Percentiles rank a stretch among this genome's conserved stretches.
phyloP scores from a whole-genome alignment of 2,329 filamentous ascomycete genomes.

The Colletotrichum plurivorum region DNA sequence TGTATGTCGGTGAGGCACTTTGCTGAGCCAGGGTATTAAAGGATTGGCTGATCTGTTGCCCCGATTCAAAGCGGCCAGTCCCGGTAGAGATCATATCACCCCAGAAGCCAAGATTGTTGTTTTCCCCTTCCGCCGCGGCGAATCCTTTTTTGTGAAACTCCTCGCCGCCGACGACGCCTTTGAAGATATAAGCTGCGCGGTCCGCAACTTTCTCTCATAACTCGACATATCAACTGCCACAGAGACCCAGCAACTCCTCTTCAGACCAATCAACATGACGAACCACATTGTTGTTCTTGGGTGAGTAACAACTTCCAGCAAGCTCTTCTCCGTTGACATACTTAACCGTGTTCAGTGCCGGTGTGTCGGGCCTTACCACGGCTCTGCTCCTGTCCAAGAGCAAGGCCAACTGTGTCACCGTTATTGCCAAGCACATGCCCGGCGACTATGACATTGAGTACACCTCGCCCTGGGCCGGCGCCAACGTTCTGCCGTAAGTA shows the following conservation, averaged over 20 bases:
- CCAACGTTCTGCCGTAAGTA: constrained; percentile 78
- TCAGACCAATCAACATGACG: constrained; percentile 55
- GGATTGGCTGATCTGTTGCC: not conserved
- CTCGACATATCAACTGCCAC: not conserved
- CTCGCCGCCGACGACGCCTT: not conserved
- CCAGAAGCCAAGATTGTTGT: not conserved
- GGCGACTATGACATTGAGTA: constrained; percentile 90
- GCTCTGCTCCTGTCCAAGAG: constrained; percentile 63
- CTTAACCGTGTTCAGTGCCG: constrained; percentile 52
- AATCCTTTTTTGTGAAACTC: not conserved
- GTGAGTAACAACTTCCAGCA: constrained; percentile 44
- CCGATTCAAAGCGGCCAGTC: not conserved
- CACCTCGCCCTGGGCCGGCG: constrained; percentile 84
- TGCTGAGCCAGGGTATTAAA: constrained; percentile 1
- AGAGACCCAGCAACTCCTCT: not conserved
- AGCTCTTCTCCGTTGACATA: not conserved
- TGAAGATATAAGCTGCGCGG: not conserved
- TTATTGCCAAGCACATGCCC: constrained; percentile 82
- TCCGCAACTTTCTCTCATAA: not conserved
- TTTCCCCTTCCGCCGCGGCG: not conserved
- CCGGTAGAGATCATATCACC: not conserved
- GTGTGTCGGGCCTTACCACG: constrained; percentile 66
- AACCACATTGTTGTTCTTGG: constrained; percentile 63
- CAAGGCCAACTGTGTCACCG: constrained; percentile 56
- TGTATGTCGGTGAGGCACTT: not conserved